These are phyloP conservation scores for Mallotus repandus DNA, from an alignment of 441 rosid species.

Conservation along the genomic window DNA sequence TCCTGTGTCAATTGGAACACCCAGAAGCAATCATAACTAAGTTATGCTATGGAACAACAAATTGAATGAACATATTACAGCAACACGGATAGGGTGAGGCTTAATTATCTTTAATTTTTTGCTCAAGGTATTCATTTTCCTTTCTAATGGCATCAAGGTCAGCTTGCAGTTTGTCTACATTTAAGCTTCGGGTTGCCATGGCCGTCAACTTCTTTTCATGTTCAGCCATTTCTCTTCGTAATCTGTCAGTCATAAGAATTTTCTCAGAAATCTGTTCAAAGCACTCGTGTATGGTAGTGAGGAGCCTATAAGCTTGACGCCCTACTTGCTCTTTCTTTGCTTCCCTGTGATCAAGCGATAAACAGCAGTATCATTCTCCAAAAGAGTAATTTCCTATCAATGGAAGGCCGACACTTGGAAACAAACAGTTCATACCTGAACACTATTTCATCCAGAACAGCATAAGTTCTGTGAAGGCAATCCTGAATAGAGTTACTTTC, in stretches of 20 bases:
- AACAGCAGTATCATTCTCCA: neutral
- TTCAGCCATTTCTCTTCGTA: conserved; percentile 63
- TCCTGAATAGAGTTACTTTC: conserved; percentile 87
- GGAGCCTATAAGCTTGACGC: conserved; percentile 67
- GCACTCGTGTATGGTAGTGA: conserved; percentile 68
- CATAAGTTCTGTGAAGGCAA: conserved; percentile 75
- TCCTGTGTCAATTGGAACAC: neutral
- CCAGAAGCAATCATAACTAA: conserved; percentile 1
- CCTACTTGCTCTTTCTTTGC: conserved; percentile 66
- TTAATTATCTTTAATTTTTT: conserved; percentile 19
- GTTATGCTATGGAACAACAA: neutral
- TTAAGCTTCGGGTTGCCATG: conserved; percentile 50
- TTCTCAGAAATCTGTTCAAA: conserved; percentile 73
- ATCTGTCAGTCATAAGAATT: conserved; percentile 57
- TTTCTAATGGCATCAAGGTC: conserved; percentile 54
- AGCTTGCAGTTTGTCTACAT: conserved; percentile 52
- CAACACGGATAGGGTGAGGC: neutral
- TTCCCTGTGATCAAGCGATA: conserved; percentile 48
- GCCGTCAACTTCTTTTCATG: conserved; percentile 69
- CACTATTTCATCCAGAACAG: conserved; percentile 73
- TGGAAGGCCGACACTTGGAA: neutral
- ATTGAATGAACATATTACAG: neutral
- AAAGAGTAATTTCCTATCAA: neutral
- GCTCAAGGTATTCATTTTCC: conserved; percentile 58
- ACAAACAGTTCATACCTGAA: conserved; percentile 46